A percentile compares a stretch with the other conserved stretches of the same genome.
Evolutionary conservation across 768 basidiomycete genomes (phyloP).

Genomic region (Termitomyces heimii): DNA sequence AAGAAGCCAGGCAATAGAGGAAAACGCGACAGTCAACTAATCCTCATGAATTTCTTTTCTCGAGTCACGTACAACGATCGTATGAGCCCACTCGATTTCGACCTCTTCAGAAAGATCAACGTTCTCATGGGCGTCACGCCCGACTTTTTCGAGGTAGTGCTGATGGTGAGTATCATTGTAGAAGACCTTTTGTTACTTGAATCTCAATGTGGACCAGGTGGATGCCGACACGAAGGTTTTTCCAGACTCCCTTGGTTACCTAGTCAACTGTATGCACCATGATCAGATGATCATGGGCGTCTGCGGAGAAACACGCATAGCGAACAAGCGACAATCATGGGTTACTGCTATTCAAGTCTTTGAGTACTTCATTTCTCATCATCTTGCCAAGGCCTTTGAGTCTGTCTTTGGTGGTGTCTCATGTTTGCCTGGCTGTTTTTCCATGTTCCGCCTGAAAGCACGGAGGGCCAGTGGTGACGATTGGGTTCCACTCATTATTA

Average conservation of each 20-base stretch:
- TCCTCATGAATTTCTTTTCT: conserved; percentile 99
- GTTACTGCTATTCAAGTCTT: conserved; percentile 98
- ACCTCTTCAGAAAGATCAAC: conserved; percentile 95
- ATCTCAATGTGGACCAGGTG: conserved; percentile 52
- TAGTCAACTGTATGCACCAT: conserved; percentile 98
- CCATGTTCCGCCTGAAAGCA: conserved; percentile 98
- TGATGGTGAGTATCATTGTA: conserved; percentile 71
- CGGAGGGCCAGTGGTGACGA: conserved; percentile 85
- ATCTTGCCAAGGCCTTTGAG: conserved; percentile 97
- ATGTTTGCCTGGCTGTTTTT: conserved; percentile 99
- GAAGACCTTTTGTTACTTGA: not conserved
- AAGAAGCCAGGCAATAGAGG: conserved; percentile 98
- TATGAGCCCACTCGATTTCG: conserved; percentile 96
- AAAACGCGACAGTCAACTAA: conserved; percentile 97
- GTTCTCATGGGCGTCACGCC: conserved; percentile 98
- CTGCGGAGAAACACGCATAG: conserved; percentile 97
- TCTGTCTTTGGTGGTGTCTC: conserved; percentile 99
- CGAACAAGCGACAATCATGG: conserved; percentile 98
- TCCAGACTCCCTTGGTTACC: conserved; percentile 80
- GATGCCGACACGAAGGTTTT: conserved; percentile 98
- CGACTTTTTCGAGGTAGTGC: conserved; percentile 94
- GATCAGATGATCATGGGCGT: conserved; percentile 99
- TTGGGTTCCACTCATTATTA: conserved; percentile 95
- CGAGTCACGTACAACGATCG: conserved; percentile 99
- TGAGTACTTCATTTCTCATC: conserved; percentile 99